Base-by-base conservation (phyloP, 1,139 yeast genomes). In the Debaryomyces fabryi region DNA sequence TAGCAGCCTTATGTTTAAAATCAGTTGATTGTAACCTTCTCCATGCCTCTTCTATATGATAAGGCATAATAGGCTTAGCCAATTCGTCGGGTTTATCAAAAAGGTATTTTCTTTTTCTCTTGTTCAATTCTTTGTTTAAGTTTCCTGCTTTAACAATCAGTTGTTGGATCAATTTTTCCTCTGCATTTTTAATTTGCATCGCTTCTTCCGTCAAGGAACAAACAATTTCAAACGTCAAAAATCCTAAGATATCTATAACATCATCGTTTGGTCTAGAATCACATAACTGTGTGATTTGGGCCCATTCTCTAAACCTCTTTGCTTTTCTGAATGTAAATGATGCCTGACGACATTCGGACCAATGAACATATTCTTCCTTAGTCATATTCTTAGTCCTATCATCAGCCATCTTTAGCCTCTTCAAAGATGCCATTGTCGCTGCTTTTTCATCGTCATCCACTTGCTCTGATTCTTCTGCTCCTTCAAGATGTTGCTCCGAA, bases 331-430 rank as follows among this genome's bases (percentile, higher is more conserved):
- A 93, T 0, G 99, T 95, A 64, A 93, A 95, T 49, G 96, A 86
- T 1, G 99, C 99, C 65, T 93, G 99, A 55, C 99, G 82, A 69
- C 99, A 93, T 64, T 93, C 99, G 12, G 96, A 88, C 97, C 98
- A 93, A 65, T 95, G 99, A 15, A 92, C 99, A 59, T 93, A 93
- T 64, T 93, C 99, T 61, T 93, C 97, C 59, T 86, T 85, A 0
- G 99, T 93, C 99, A 93, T 95, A 56, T 87, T 82, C 56, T 78
- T 82, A 0, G 99, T 93, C 55, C 99, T 76, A 50, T 93, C 97
- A 66, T 93, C 99, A 3, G 98, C 98, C 72, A 83, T 85, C 62
- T 91, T 91, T 56, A 93, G 76, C 51, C 98, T 74, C 64, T 91
- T 91, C 64, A 91, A 72, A 13, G 96, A 89, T 0, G 96, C 96